Percentiles rank a stretch among this genome's conserved stretches.
phyloP scores from a whole-genome alignment of 2,329 filamentous ascomycete species.

The Clonostachys rosea region DNA sequence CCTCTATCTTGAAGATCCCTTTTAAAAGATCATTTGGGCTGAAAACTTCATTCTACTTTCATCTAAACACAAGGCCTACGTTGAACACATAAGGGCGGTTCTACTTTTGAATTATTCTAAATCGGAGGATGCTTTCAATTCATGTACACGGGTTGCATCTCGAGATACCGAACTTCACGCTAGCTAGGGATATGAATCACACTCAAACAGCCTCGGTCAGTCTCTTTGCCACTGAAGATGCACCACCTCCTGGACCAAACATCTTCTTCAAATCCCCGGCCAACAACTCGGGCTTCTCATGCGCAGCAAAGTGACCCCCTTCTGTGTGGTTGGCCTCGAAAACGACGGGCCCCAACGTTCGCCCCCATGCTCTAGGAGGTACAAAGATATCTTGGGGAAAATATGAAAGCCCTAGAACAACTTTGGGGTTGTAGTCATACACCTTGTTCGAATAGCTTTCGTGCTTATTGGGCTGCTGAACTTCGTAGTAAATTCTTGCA shows the following conservation, averaged over 20 bases:
- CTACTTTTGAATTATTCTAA: too few species aligned
- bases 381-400: slow-evolving; percentile 53
- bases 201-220: too few species aligned
- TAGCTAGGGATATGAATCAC: too few species aligned
- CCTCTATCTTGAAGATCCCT: too few species aligned
- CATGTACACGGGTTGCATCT: too few species aligned
- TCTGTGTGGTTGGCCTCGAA: slow-evolving; percentile 2
- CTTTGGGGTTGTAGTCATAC: slow-evolving; percentile 16
- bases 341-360: slow-evolving; percentile 1
- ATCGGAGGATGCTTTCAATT: too few species aligned
- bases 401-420: slow-evolving; percentile 36
- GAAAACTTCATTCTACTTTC: too few species aligned
- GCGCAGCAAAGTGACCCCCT: slow-evolving; percentile 3
- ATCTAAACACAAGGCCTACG: too few species aligned
- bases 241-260: slow-evolving; percentile 3
- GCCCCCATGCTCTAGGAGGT: slow-evolving; percentile 43
- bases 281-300: slow-evolving; percentile 1
- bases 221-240: not conserved
- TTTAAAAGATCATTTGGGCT: too few species aligned
- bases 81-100: too few species aligned
- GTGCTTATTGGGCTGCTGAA: slow-evolving; percentile 29
- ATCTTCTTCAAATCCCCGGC: slow-evolving; percentile 1
- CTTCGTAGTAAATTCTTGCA: slow-evolving; percentile 68
- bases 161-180: too few species aligned
- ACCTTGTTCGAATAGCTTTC: slow-evolving; percentile 3